A percentile compares a stretch with the other conserved stretches of the same genome.
These are phyloP conservation scores for Leishmania arabica DNA, from an alignment of 208 protist genomes.

Conservation along the genomic window DNA sequence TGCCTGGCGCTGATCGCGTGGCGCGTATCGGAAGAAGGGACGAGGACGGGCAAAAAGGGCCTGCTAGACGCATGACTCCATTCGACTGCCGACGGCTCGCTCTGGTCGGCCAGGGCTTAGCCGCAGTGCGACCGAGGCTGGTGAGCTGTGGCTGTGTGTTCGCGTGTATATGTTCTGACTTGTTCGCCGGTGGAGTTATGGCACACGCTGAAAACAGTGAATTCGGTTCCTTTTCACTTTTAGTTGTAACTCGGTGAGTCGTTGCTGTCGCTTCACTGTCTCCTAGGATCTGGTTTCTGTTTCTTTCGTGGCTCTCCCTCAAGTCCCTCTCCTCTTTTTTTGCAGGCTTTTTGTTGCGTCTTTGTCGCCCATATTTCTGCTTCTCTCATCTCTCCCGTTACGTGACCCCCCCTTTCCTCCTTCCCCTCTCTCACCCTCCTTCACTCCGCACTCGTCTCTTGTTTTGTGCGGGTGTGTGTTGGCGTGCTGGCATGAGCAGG, in stretches of 20 bases:
- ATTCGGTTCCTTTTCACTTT: too few species aligned
- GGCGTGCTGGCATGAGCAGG: neutral
- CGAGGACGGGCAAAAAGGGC: neutral
- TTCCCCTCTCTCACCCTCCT: neutral
- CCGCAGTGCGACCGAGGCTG: neutral
- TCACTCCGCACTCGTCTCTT: neutral
- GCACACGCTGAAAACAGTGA: neutral
- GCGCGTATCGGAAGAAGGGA: neutral
- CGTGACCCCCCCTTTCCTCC: neutral
- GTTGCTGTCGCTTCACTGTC: neutral
- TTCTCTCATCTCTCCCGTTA: neutral
- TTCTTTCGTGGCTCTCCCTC: too few species aligned
- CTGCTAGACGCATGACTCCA: neutral
- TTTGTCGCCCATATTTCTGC: neutral
- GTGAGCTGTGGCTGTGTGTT: neutral
- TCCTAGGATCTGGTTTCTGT: neutral
- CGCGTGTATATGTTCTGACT: neutral
- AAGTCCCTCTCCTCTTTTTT: neutral
- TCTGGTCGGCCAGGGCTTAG: neutral
- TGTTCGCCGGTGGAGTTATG: neutral
- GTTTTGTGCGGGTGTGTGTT: neutral
- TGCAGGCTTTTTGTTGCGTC: neutral
- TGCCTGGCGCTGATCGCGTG: neutral
- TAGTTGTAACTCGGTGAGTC: neutral
- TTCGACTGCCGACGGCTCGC: neutral